Evolutionary conservation across 164 flowering plant genomes (phyloP).

Genomic region (Warburgia ugandensis): DNA sequence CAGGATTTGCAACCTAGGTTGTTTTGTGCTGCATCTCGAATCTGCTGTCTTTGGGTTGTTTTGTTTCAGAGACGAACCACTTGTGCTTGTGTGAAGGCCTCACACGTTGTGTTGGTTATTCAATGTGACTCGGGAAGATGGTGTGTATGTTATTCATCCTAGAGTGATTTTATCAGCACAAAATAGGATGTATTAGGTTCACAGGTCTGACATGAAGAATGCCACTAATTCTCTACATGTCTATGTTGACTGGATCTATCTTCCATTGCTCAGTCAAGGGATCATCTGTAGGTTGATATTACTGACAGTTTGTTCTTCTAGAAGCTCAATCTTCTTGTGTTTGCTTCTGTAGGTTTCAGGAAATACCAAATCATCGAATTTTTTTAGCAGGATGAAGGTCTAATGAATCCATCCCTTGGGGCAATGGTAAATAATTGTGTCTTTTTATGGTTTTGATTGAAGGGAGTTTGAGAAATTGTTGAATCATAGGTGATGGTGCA

Average conservation of each 20-base stretch:
- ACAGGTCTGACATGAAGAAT: too few species aligned
- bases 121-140: constrained; percentile 3
- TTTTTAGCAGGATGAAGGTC: not conserved
- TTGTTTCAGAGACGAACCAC: not conserved
- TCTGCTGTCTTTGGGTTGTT: not conserved
- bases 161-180: not conserved
- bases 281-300: not conserved
- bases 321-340: too few species aligned
- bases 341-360: too few species aligned
- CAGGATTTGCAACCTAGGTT: not conserved
- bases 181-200: too few species aligned
- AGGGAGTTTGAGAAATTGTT: not conserved
- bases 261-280: not conserved
- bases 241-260: constrained; percentile 6
- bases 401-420: not conserved
- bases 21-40: not conserved
- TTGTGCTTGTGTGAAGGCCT: not conserved
- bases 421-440: not conserved
- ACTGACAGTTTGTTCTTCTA: not conserved
- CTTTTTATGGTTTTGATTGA: not conserved
- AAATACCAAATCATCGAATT: not conserved
- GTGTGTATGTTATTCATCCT: not conserved
- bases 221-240: too few species aligned
- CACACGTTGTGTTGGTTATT: not conserved
- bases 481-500: not conserved